Conservation (phyloP, 139 green algal species). For the Diplosphaera chodatii region DNA sequence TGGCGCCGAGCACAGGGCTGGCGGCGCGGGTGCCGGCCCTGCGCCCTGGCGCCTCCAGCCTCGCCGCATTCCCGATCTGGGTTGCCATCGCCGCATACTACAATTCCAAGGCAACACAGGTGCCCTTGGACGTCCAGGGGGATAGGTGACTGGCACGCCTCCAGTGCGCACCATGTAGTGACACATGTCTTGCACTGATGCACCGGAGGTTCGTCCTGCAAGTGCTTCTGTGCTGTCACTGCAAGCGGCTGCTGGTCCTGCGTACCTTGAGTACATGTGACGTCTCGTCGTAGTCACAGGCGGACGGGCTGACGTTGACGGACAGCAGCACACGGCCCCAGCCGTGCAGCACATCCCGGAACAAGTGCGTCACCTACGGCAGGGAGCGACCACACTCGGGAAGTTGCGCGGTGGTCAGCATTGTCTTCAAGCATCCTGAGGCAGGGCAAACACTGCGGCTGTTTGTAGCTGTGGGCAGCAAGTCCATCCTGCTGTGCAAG, state of each 20-base stretch:
- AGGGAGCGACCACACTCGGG: too few species aligned
- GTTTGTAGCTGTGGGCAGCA: too few species aligned
- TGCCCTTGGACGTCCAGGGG: too few species aligned
- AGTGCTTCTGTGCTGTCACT: too few species aligned
- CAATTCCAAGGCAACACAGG: not conserved
- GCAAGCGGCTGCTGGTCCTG: not conserved
- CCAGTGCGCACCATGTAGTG: too few species aligned
- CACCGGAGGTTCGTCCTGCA: too few species aligned
- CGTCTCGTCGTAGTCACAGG: slow-evolving; percentile 66
- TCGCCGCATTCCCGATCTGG: slow-evolving; percentile 39
- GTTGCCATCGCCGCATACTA: slow-evolving; percentile 43
- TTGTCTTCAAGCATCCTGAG: too few species aligned
- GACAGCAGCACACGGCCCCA: slow-evolving; percentile 61
- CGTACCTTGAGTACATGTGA: slow-evolving; percentile 46
- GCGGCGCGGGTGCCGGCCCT: not conserved
- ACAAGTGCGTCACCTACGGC: slow-evolving; percentile 26
- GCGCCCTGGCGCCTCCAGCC: slow-evolving; percentile 30
- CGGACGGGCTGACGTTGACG: slow-evolving; percentile 53
- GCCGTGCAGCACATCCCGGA: slow-evolving; percentile 61
- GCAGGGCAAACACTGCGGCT: too few species aligned
- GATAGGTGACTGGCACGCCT: too few species aligned
- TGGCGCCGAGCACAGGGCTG: not conserved
- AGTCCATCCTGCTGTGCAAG: too few species aligned
- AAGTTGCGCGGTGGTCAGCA: too few species aligned
- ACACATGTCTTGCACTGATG: too few species aligned